These are phyloP conservation scores for Dryas drummondii DNA, from an alignment of 306 rosid genomes.

Conservation along the genomic window DNA sequence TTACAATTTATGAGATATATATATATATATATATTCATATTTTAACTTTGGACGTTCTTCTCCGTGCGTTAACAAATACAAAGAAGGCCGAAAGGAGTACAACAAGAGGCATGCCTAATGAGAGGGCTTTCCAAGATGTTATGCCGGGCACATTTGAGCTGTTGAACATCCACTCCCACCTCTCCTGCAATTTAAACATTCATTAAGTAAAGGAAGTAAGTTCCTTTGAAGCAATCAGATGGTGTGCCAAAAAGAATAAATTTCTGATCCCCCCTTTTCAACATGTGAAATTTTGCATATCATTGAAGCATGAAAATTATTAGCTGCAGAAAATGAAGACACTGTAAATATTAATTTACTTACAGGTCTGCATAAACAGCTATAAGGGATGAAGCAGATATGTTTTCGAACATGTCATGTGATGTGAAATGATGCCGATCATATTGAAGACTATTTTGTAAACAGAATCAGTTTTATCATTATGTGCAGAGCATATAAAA, in stretches of 20 bases:
- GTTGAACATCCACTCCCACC: conserved; percentile 41
- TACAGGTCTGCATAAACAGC: not conserved
- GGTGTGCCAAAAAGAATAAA: not conserved
- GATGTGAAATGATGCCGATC: not conserved
- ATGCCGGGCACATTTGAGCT: conserved; percentile 24
- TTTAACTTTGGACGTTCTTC: conserved; percentile 69
- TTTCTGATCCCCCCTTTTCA: too few relatives aligned
- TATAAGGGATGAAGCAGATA: not conserved
- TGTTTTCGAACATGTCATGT: not conserved
- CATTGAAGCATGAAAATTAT: too few relatives aligned
- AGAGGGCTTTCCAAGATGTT: conserved; percentile 29
- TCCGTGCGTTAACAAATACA: conserved; percentile 56
- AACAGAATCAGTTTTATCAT: not conserved
- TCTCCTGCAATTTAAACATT: conserved; percentile 51
- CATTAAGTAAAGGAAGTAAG: not conserved
- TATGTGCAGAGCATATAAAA: not conserved
- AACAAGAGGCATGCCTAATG: conserved; percentile 34
- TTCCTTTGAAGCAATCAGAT: not conserved
- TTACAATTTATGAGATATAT: not conserved
- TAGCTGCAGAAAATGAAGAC: too few relatives aligned
- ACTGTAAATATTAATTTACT: too few relatives aligned
- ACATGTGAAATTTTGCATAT: too few relatives aligned
- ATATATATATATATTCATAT: conserved; percentile 23
- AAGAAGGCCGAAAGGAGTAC: conserved; percentile 37
- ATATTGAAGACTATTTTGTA: not conserved